A percentile compares a stretch with the other conserved stretches of the same genome.
These are phyloP conservation scores for Haplographium delicatum DNA, from an alignment of 495 filamentous ascomycete genomes.

Conservation along the genomic window DNA sequence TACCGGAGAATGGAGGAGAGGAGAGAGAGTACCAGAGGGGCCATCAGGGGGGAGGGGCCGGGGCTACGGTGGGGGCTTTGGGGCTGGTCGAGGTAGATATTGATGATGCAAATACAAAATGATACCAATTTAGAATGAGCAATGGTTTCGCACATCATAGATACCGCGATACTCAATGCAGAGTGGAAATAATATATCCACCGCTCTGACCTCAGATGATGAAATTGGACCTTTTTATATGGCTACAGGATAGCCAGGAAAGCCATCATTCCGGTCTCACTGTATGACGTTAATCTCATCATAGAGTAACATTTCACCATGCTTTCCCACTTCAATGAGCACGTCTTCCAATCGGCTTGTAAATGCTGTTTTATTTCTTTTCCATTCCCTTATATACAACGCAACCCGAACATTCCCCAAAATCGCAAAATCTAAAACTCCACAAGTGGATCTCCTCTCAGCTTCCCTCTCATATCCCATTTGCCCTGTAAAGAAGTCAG, in stretches of 20 bases:
- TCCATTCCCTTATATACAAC: constrained; percentile 16
- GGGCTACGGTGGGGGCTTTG: constrained; percentile 18
- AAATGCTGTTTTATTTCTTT: too few species aligned
- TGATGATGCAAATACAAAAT: constrained; percentile 5
- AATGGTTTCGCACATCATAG: background rate
- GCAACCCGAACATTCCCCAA: background rate
- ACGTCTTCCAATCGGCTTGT: too few species aligned
- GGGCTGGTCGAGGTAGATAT: constrained; percentile 17
- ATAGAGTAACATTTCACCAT: too few species aligned
- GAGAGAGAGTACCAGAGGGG: constrained; percentile 31
- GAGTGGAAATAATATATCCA: too few species aligned
- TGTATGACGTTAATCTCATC: too few species aligned
- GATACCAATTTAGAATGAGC: constrained; percentile 8
- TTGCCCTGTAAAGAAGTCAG: constrained; percentile 58
- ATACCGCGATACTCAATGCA: too few species aligned
- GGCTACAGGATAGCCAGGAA: too few species aligned
- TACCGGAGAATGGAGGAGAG: constrained; percentile 33
- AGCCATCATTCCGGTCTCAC: too few species aligned
- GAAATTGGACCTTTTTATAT: too few species aligned
- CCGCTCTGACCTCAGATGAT: too few species aligned
- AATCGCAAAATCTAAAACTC: constrained; percentile 55
- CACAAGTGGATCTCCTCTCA: constrained; percentile 68
- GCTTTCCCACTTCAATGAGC: too few species aligned
- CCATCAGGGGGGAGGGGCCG: constrained; percentile 20
- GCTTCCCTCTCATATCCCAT: constrained; percentile 80